Percentiles rank a stretch among this genome's conserved stretches.
Conservation (phyloP, 768 basidiomycete genomes). For the Tephrocybe sp. region DNA sequence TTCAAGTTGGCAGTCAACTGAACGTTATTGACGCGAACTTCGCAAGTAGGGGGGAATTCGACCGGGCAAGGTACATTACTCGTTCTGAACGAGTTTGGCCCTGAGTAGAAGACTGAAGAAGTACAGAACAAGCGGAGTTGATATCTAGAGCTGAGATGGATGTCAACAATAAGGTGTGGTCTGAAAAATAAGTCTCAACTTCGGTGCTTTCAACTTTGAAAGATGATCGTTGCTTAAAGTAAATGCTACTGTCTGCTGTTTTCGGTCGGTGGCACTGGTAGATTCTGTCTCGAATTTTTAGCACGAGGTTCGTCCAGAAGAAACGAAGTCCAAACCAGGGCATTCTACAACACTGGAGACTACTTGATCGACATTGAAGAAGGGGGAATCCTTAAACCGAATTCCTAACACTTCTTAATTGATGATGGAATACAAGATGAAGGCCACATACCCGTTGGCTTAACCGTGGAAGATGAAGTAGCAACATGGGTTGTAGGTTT, state of each 20-base stretch:
- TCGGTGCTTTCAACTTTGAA: constrained; percentile 51
- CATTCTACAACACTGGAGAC: constrained; percentile 71
- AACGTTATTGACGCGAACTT: constrained; percentile 80
- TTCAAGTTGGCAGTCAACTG: constrained; percentile 75
- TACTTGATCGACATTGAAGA: constrained; percentile 63
- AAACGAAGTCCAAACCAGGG: constrained; percentile 51
- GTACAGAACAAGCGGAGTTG: constrained; percentile 90
- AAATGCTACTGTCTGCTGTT: constrained; percentile 59
- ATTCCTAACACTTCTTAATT: constrained; percentile 42
- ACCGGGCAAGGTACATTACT: constrained; percentile 62
- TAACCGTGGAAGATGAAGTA: constrained; percentile 26
- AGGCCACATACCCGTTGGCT: constrained; percentile 26
- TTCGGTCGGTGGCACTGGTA: constrained; percentile 72
- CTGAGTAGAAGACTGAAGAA: constrained; percentile 69
- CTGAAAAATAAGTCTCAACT: constrained; percentile 35
- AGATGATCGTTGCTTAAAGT: constrained; percentile 65
- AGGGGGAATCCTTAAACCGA: constrained; percentile 79
- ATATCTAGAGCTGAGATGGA: constrained; percentile 51
- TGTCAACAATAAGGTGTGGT: constrained; percentile 3
- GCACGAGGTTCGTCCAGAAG: neutral
- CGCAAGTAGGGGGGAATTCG: constrained; percentile 90
- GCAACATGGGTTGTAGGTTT: constrained; percentile 36
- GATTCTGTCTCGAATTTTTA: constrained; percentile 51
- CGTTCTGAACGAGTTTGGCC: constrained; percentile 50
- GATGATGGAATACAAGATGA: neutral